A percentile compares a stretch with the other conserved stretches of the same genome.
These are phyloP conservation scores for Aphanomyces invadans DNA, from an alignment of 352 stramenopile species.

Conservation along the genomic window DNA sequence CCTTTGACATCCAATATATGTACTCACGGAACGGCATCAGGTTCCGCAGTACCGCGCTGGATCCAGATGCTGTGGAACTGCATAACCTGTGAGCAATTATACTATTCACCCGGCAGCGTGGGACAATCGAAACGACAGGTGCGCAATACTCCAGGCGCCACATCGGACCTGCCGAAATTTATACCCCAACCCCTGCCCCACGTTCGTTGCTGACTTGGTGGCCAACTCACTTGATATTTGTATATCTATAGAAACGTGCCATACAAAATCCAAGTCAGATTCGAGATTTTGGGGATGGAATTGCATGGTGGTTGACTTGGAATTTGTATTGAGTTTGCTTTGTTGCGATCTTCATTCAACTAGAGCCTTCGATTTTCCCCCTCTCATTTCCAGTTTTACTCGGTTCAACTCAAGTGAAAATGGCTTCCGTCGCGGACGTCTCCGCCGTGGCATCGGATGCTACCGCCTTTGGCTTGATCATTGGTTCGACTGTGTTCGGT, in stretches of 20 bases:
- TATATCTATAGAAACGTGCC: not conserved
- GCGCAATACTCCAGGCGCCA: not conserved
- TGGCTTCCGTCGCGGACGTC: slow-evolving; percentile 10
- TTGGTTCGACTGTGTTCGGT: slow-evolving; percentile 51
- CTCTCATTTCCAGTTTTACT: slow-evolving; percentile 25
- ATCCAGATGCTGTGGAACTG: not conserved
- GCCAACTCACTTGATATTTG: not conserved
- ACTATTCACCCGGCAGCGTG: not conserved
- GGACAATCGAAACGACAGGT: not conserved
- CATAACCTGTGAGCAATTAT: slow-evolving; percentile 5
- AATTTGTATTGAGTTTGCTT: not conserved
- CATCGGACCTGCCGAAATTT: not conserved
- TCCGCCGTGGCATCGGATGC: slow-evolving; percentile 4
- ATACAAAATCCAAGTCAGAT: slow-evolving; percentile 10
- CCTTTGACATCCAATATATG: too few relatives aligned
- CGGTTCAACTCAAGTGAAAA: slow-evolving; percentile 15
- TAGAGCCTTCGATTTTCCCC: not conserved
- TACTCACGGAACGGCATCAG: too few relatives aligned
- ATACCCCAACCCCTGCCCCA: not conserved
- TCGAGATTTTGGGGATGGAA: slow-evolving; percentile 1
- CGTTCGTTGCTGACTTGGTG: not conserved
- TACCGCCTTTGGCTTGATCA: slow-evolving; percentile 23
- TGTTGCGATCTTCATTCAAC: slow-evolving; percentile 6
- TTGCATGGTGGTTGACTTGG: not conserved
- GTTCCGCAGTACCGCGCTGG: too few relatives aligned